phyloP scores from a whole-genome alignment of 208 protist genomes.

The Tritrichomonas foetus region DNA sequence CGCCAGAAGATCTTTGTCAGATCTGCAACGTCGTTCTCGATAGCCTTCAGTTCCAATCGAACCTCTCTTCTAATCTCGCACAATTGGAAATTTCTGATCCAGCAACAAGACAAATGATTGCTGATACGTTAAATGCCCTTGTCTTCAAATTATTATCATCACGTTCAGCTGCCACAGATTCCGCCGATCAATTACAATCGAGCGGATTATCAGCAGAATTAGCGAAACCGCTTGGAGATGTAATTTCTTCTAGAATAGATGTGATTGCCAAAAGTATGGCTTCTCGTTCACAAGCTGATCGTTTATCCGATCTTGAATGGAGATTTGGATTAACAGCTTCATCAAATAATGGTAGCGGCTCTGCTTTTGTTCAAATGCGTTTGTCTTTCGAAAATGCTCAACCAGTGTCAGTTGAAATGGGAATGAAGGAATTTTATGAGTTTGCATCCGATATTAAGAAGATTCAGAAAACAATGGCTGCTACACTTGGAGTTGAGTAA shows the following conservation, averaged over 20 bases:
- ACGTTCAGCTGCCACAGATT: neutral
- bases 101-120: neutral
- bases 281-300: neutral
- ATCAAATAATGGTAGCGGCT: neutral
- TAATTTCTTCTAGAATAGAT: neutral
- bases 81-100: neutral
- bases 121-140: neutral
- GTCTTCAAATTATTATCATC: neutral
- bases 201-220: neutral
- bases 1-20: neutral
- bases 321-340: conserved; percentile 20
- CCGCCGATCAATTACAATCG: neutral
- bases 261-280: neutral
- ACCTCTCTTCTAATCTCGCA: neutral
- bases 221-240: neutral
- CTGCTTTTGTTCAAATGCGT: neutral
- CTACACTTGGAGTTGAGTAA: neutral
- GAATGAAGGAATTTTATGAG: conserved; percentile 37
- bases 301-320: conserved; percentile 16
- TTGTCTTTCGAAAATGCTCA: neutral
- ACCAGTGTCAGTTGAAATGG: conserved; percentile 13
- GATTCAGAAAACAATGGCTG: neutral
- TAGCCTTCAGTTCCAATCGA: neutral
- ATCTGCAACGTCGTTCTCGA: neutral
- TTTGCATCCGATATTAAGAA: conserved; percentile 3